Evolutionary conservation across 2,329 filamentous ascomycete genomes (phyloP), one percentile per base, ranked within the genome.

Genomic region (Nannizziopsis barbatae): DNA sequence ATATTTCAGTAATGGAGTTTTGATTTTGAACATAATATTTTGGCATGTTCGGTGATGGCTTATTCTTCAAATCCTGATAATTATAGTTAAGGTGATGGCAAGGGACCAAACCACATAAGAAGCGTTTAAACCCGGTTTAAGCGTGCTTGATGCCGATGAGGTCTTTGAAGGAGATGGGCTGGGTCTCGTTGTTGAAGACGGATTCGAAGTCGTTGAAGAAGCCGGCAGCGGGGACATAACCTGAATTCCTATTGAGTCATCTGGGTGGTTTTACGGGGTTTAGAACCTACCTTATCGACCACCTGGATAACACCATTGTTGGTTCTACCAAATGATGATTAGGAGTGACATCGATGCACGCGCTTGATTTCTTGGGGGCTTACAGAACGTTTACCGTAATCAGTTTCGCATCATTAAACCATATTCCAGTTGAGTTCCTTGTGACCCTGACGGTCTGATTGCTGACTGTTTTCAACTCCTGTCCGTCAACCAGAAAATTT

Each of bases 401-500:
- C 49, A 50, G 20, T 38, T 47, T 50, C 2, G 43, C 43, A 42
- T 50, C 49, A 31, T 50, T 50, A 15, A 47, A 50, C 32, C 35
- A 50, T 12, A 50, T 50, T 3, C 49, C 49, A 14, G 49, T 50
- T n/a, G 31, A 12, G 27, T 50, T 50, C 11, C 42, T 39, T 0
- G 49, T 50, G 11, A 50, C 49, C 18, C 15, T 31, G 11, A 50
- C 35, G 3, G 43, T 50, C 18, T 42, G 38, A 39, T 50, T 50
- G 32, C 49, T 47, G 20, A 50, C 49, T 4, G 49, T 50, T 20
- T n/a, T 47, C 15, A 50, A 47, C 17, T 42, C 45, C 41, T 50
- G 42, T 10, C 42, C 42, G 15, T 47, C 42, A 12, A 17, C 17
- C 30, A 50, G 20, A 15, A 50, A 50, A 32, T 50, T 50, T 20